A percentile compares a stretch with the other conserved stretches of the same genome.
These are phyloP conservation scores for Mortierella sp. DNA, from an alignment of 371 early-diverging fungal species.

Conservation along the genomic window DNA sequence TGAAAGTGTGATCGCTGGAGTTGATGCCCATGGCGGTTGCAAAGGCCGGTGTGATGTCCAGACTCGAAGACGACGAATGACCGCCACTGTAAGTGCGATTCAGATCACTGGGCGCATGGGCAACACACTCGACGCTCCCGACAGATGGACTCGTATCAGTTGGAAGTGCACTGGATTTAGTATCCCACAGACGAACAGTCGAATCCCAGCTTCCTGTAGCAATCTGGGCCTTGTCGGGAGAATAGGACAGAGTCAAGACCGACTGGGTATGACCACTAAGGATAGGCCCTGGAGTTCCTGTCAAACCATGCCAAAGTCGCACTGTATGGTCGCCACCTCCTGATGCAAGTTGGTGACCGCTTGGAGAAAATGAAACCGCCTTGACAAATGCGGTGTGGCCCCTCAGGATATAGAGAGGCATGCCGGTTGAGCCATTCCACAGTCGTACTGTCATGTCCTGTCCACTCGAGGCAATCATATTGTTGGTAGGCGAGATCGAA, in stretches of 20 bases:
- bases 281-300: background rate
- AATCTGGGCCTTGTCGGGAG: background rate
- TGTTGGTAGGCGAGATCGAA: conserved; percentile 1
- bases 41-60: background rate
- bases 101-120: background rate
- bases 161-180: background rate
- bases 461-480: background rate
- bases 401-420: background rate
- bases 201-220: conserved; percentile 8
- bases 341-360: conserved; percentile 2
- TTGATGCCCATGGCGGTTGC: background rate
- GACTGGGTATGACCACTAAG: background rate
- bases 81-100: background rate
- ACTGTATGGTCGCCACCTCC: background rate
- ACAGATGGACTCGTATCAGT: background rate
- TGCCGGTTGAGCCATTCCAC: background rate
- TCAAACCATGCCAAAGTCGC: background rate
- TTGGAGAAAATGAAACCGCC: background rate
- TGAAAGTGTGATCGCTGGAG: background rate
- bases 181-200: conserved; percentile 1
- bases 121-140: background rate
- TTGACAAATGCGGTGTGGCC: background rate
- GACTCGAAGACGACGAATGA: background rate
- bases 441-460: background rate
- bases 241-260: background rate